Base-by-base conservation (phyloP, 2,329 filamentous ascomycete genomes). In the Hymenoscyphus fraxineus region DNA sequence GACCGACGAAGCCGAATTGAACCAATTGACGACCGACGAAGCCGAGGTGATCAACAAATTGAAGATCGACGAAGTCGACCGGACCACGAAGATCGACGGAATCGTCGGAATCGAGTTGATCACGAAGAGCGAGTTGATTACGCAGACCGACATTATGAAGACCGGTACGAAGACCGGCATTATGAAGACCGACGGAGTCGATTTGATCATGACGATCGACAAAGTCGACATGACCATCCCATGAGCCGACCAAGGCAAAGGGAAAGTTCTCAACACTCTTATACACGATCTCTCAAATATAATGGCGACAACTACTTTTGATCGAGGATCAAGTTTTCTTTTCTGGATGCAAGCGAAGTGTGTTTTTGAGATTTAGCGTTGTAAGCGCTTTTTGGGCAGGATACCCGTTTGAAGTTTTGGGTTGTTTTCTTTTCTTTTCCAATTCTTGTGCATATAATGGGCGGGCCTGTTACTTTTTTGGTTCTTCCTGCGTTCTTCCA, bases 401-500 rank as follows among this genome's bases (percentile, higher is more conserved):
- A 64, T 67, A 51, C 62, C 68, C 62, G 58, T 32, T 66, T 44
- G 35, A 35, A 35, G 35, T 35, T 35, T 35, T 35, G 35, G 62
- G 69, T 61, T 27, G 27, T 27, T 27, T 31, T 31, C n/a, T 61
- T 67, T 61, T 32, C 58, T 59, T 67, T 66, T 63, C 38, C 55
- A 60, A 63, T 66, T 71, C 67, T 69, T 66, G 66, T 69, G 66
- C 66, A 68, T 66, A 64, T 64, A 56, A 47, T 61, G 68, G 62
- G 67, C 68, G 54, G 70, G 71, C 64, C 68, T 67, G 39, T 68
- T 40, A 40, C 69, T 69, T 68, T 69, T 65, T 66, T 65, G 64
- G 27, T 51, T 60, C 39, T 41, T 59, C 39, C 38, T 51, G 31
- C 47, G 65, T 68, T 67, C 61, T 55, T 51, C 65, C 66, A 70